Percentiles rank a stretch among this genome's conserved stretches.
Conservation (phyloP, 2,329 filamentous ascomycete species). For the Zasmidium cellare region DNA sequence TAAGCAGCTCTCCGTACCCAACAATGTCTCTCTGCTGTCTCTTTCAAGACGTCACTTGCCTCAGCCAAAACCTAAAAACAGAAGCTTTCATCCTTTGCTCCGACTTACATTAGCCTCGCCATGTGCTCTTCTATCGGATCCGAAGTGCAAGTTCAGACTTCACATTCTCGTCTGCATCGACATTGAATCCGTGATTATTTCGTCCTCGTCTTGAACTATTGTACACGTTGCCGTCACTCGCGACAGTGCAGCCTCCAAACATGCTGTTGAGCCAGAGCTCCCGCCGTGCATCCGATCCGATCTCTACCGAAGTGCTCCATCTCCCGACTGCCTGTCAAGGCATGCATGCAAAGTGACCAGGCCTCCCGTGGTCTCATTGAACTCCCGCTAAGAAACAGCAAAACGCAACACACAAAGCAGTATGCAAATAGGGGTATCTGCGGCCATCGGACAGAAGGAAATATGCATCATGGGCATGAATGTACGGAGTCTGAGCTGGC, state of each 20-base stretch:
- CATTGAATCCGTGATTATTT: conserved; percentile 2
- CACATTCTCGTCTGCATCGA: neutral
- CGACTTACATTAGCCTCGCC: neutral
- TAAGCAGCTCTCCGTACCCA: neutral
- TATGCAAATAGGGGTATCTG: conserved; percentile 9
- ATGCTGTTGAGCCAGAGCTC: neutral
- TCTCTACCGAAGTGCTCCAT: neutral
- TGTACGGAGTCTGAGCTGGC: neutral
- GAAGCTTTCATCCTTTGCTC: neutral
- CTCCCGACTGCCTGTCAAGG: neutral
- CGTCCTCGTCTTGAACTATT: neutral
- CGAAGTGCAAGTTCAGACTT: neutral
- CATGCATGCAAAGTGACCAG: conserved; percentile 1
- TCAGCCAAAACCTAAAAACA: neutral
- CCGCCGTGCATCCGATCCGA: conserved; percentile 2
- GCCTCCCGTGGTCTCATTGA: neutral
- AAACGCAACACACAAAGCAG: conserved; percentile 1
- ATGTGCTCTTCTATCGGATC: conserved; percentile 1
- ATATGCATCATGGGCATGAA: neutral
- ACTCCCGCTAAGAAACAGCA: conserved; percentile 5
- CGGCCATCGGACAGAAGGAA: neutral
- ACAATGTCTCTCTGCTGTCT: neutral
- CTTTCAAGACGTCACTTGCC: neutral
- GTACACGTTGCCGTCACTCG: neutral
- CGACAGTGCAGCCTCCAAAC: neutral